These are phyloP conservation scores for Gloeophyllum trabeum DNA, from an alignment of 768 basidiomycete genomes.

Conservation along the genomic window DNA sequence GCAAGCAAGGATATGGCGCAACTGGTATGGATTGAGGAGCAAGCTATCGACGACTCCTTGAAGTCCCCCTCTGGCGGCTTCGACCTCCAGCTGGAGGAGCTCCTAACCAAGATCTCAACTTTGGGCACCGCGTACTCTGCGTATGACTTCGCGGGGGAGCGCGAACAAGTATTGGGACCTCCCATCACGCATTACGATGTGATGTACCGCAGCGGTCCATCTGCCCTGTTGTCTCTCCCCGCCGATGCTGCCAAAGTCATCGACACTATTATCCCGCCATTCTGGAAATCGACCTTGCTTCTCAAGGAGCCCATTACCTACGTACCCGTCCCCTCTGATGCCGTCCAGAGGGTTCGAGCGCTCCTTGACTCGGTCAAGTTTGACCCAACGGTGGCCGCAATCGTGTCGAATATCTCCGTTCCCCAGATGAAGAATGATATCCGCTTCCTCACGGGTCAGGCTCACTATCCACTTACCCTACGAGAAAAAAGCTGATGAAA, in stretches of 20 bases:
- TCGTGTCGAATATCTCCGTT: slow-evolving; percentile 60
- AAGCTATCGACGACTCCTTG: slow-evolving; percentile 35
- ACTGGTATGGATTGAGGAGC: slow-evolving; percentile 53
- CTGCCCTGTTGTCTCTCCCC: slow-evolving; percentile 41
- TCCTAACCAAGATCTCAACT: slow-evolving; percentile 4
- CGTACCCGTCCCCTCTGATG: slow-evolving; percentile 44
- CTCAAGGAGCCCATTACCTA: slow-evolving; percentile 36
- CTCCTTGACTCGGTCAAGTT: slow-evolving; percentile 54
- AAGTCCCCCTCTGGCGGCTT: slow-evolving; percentile 19
- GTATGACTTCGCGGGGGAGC: slow-evolving; percentile 3
- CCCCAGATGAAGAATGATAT: slow-evolving; percentile 60
- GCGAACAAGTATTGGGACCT: slow-evolving; percentile 1
- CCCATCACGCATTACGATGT: slow-evolving; percentile 18
- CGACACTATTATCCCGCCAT: slow-evolving; percentile 55
- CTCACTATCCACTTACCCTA: not conserved
- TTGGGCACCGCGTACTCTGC: slow-evolving; percentile 5
- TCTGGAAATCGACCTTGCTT: slow-evolving; percentile 61
- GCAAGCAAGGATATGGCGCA: slow-evolving; percentile 20
- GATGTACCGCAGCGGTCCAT: slow-evolving; percentile 29
- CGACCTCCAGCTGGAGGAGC: slow-evolving; percentile 12
- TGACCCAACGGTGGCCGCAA: slow-evolving; percentile 52
- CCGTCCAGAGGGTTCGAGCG: slow-evolving; percentile 41
- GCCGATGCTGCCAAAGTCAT: slow-evolving; percentile 29
- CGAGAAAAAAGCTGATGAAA: not conserved
- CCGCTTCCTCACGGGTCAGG: slow-evolving; percentile 57